A percentile compares a stretch with the other conserved stretches of the same genome.
phyloP scores from a whole-genome alignment of 805 yeast species.

The Torulaspora delbrueckii region DNA sequence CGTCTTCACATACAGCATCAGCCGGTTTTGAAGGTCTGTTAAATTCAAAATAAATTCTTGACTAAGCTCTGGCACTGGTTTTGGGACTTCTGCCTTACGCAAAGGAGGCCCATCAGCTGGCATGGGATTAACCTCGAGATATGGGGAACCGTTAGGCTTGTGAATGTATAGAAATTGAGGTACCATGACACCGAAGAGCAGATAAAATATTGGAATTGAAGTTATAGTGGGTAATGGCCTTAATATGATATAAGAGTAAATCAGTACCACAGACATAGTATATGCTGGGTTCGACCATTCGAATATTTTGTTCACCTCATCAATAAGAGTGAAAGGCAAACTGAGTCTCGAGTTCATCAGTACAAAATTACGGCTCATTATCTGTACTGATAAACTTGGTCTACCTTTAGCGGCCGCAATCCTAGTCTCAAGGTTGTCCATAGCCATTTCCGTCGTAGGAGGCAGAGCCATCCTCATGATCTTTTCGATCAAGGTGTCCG shows the following conservation, averaged over 20 bases:
- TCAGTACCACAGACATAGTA: constrained; percentile 53
- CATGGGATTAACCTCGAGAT: constrained; percentile 37
- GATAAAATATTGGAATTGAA: constrained; percentile 50
- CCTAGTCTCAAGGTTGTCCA: constrained; percentile 46
- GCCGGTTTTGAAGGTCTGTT: constrained; percentile 80
- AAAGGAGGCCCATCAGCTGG: constrained; percentile 52
- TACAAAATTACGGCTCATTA: constrained; percentile 65
- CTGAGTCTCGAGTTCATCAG: constrained; percentile 58
- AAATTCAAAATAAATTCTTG: constrained; percentile 72
- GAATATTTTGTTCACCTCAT: constrained; percentile 49
- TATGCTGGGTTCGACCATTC: constrained; percentile 61
- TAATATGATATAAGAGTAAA: constrained; percentile 50
- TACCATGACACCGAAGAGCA: constrained; percentile 53
- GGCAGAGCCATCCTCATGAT: constrained; percentile 70
- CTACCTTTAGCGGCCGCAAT: constrained; percentile 56
- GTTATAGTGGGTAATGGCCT: constrained; percentile 53
- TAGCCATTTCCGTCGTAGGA: constrained; percentile 45
- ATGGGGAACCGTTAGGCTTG: constrained; percentile 49
- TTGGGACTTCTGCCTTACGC: constrained; percentile 46
- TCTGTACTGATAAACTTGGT: constrained; percentile 64
- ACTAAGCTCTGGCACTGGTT: constrained; percentile 73
- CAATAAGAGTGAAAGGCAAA: constrained; percentile 56
- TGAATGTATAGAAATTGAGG: constrained; percentile 62
- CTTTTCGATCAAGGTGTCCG: constrained; percentile 70
- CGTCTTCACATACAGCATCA: constrained; percentile 55